phyloP scores from a whole-genome alignment of 2,329 filamentous ascomycete species.

The Blastomyces gilchristii region DNA sequence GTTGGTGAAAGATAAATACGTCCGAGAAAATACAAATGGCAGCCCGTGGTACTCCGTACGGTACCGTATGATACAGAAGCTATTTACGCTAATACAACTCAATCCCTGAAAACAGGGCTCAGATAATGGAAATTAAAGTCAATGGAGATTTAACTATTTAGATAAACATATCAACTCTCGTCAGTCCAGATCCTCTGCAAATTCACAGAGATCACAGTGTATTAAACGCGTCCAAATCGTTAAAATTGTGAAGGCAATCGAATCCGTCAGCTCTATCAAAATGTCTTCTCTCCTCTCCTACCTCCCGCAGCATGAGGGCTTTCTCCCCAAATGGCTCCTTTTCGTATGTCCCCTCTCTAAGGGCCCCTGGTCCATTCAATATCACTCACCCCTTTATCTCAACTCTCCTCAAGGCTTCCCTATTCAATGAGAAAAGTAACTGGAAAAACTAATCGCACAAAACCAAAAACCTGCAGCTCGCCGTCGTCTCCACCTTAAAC shows the following conservation, averaged over 20 bases:
- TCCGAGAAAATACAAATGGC: not conserved
- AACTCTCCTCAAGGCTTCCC: not conserved
- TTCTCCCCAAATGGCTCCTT: slow-evolving; percentile 56
- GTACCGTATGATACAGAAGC: too few species aligned
- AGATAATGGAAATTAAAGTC: too few species aligned
- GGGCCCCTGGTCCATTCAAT: not conserved
- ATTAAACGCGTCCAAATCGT: not conserved
- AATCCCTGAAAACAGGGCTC: too few species aligned
- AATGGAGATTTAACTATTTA: too few species aligned
- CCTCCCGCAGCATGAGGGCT: slow-evolving; percentile 37
- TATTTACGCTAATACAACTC: too few species aligned
- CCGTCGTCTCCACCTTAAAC: slow-evolving; percentile 73
- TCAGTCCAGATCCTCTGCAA: not conserved
- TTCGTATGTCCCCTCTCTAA: slow-evolving; percentile 39
- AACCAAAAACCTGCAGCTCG: slow-evolving; percentile 49
- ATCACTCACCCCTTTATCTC: not conserved
- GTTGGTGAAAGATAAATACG: not conserved
- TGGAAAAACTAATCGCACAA: not conserved
- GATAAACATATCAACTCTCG: too few species aligned
- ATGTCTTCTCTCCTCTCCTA: slow-evolving; percentile 15
- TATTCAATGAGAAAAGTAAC: slow-evolving; percentile 10
- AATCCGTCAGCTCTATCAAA: not conserved
- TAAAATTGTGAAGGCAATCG: not conserved
- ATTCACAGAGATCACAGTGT: not conserved
- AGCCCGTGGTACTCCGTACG: too few species aligned